Conservation (phyloP, 176 grass and related monocot genomes). For the Poa pratensis region DNA sequence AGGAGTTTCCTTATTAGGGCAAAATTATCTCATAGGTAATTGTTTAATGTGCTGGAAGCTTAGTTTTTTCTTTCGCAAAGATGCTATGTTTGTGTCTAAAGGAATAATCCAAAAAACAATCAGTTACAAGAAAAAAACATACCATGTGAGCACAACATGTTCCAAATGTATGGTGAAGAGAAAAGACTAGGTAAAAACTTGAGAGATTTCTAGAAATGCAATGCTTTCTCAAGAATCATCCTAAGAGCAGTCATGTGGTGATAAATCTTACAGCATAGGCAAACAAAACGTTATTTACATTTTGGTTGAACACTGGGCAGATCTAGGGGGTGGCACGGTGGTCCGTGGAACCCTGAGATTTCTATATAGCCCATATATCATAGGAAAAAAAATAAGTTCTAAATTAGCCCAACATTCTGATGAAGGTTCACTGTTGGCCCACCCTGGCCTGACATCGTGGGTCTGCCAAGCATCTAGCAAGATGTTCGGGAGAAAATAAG, state of each 20-base stretch:
- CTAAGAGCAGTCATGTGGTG: conserved; percentile 27
- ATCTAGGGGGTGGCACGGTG: too few species aligned
- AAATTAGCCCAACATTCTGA: too few species aligned
- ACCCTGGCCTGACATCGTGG: too few species aligned
- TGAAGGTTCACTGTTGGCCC: too few species aligned
- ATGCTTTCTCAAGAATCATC: conserved; percentile 13
- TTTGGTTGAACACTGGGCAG: not conserved
- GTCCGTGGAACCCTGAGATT: too few species aligned
- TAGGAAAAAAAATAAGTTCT: too few species aligned
- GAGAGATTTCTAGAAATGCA: conserved; percentile 11
- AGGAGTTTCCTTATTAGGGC: not conserved
- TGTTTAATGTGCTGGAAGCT: conserved; percentile 8
- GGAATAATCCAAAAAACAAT: conserved; percentile 4
- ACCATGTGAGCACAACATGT: not conserved
- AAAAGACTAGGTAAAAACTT: conserved; percentile 14
- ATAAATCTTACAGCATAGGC: conserved; percentile 10
- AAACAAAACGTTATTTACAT: conserved; percentile 20
- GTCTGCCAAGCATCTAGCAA: conserved; percentile 14
- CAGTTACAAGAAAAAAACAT: conserved; percentile 21
- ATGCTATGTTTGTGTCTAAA: conserved; percentile 20
- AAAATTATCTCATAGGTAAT: conserved; percentile 31
- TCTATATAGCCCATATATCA: too few species aligned
- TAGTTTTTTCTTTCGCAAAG: not conserved
- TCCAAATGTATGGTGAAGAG: conserved; percentile 9
- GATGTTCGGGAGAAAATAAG: not conserved